Evolutionary conservation across 1,139 yeast species (phyloP), one percentile per base, ranked within the genome.

Genomic region (Blastobotrys capitulatus): DNA sequence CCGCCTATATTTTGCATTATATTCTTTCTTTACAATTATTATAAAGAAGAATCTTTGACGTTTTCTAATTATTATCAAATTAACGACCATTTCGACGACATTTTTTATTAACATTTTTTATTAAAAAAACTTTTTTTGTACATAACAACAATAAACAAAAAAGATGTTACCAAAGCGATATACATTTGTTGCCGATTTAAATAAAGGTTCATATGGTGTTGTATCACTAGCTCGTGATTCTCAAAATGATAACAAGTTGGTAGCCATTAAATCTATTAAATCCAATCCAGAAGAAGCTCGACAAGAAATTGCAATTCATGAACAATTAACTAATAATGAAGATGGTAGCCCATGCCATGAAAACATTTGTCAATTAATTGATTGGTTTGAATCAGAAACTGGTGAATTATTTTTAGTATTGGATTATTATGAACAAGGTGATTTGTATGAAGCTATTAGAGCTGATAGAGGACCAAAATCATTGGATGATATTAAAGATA

Each of bases 121-220:
- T 22, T 22, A 15, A 13, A n/a, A n/a, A n/a, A n/a, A 26, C 29
- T 25, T 15, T 7, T 34, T 19, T 15, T 41, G 44, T 41, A 41
- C 25, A 41, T 41, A 41, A 6, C 8, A 27, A 3, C 13, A 29
- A 8, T 25, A 25, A 15, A 26, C 4, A 18, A 5, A 38, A 38
- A 19, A 22, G 13, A 39, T 42, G 19, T 22, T 47, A 18, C 49
- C 80, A 56, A 74, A 74, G 52, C 73, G 87, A 54, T 90, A 89
- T 71, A 71, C 73, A 52, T 82, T 83, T 61, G 76, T 88, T 15
- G 81, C 83, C 49, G 90, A 85, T 61, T 79, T 90, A 53, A 87
- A 92, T 65, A 92, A 87, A 66, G 97, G 97, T 35, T 88, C 97
- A 0, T 90, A 88, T 66, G 97, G 97, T 41, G 78, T 86, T 48